Conservation (phyloP, 257 asterid genomes). For the Salvia rosmarinus region DNA sequence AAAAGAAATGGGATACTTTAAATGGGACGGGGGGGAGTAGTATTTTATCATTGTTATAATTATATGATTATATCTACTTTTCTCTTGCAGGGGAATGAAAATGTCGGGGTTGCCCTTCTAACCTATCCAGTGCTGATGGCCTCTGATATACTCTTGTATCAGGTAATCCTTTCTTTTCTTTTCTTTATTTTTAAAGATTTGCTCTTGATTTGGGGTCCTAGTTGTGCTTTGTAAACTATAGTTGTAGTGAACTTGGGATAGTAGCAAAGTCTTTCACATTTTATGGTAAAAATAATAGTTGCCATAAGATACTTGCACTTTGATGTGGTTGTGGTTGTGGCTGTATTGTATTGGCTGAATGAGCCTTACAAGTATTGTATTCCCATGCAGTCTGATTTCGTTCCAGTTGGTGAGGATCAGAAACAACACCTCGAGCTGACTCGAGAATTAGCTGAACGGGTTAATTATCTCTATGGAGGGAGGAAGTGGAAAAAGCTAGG, state of each 20-base stretch:
- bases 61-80: background rate
- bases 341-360: slow-evolving; percentile 38
- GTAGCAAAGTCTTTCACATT: slow-evolving; percentile 11
- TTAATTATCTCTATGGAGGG: slow-evolving; percentile 88
- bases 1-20: too few relatives aligned
- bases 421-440: slow-evolving; percentile 96
- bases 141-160: slow-evolving; percentile 92
- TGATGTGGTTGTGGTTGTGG: slow-evolving; percentile 19
- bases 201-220: slow-evolving; percentile 14
- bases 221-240: slow-evolving; percentile 7
- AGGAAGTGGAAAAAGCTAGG: slow-evolving; percentile 97
- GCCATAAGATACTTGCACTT: background rate
- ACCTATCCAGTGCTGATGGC: slow-evolving; percentile 98
- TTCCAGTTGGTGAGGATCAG: slow-evolving; percentile 99
- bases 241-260: slow-evolving; percentile 10
- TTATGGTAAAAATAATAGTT: slow-evolving; percentile 19
- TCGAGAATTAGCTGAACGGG: slow-evolving; percentile 90
- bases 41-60: background rate
- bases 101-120: slow-evolving; percentile 92
- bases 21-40: too few relatives aligned
- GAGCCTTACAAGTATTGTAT: slow-evolving; percentile 39
- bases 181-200: background rate
- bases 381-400: slow-evolving; percentile 91
- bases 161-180: slow-evolving; percentile 47
- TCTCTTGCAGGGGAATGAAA: slow-evolving; percentile 79